phyloP scores from a whole-genome alignment of 768 basidiomycete genomes.

The Lactifluus subvellereus region DNA sequence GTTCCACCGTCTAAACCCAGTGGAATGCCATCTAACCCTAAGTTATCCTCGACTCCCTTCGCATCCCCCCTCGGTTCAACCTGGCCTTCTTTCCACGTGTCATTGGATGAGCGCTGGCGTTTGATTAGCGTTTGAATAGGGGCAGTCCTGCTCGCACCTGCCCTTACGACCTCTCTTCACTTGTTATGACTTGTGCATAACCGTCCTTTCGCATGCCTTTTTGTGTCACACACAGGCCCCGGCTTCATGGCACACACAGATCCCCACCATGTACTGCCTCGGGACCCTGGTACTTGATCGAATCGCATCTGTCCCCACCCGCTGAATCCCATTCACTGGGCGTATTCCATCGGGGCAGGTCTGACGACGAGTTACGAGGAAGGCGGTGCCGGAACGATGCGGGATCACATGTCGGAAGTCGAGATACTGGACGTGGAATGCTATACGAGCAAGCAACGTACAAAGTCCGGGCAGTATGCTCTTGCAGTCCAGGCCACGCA shows the following conservation, averaged over 20 bases:
- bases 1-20: constrained; percentile 13
- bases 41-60: constrained; percentile 14
- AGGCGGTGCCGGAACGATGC: constrained; percentile 22
- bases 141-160: too few species aligned
- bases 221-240: constrained; percentile 1
- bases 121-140: not conserved
- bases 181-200: constrained; percentile 16
- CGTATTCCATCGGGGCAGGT: constrained; percentile 6
- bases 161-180: constrained; percentile 4
- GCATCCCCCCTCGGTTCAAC: constrained; percentile 4
- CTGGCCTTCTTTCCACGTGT: not conserved
- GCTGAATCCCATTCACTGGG: constrained; percentile 1
- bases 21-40: constrained; percentile 24
- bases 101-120: not conserved
- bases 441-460: constrained; percentile 10
- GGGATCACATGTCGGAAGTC: constrained; percentile 6
- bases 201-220: constrained; percentile 1
- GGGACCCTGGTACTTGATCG: constrained; percentile 16
- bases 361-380: constrained; percentile 13
- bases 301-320: constrained; percentile 1
- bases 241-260: constrained; percentile 7
- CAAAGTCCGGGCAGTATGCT: not conserved
- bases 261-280: constrained; percentile 17
- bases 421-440: constrained; percentile 4
- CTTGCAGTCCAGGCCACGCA: not conserved